phyloP scores from a whole-genome alignment of 2,329 filamentous ascomycete genomes.

The Fusarium papillatum region DNA sequence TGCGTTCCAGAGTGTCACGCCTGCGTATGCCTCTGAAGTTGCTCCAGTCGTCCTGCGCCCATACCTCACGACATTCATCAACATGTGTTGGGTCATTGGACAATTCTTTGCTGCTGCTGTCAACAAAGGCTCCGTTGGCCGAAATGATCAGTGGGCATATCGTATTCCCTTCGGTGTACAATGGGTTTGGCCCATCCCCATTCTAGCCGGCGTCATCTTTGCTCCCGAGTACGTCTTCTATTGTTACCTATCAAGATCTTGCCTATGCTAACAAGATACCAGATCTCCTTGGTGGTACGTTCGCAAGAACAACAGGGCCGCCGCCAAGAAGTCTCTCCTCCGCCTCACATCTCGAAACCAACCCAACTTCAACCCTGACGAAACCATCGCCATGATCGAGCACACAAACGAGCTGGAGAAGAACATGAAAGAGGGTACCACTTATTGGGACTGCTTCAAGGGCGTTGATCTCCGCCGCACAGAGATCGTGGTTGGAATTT shows the following conservation, averaged over 20 bases:
- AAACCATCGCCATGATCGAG: slow-evolving; percentile 66
- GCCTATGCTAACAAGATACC: slow-evolving; percentile 2
- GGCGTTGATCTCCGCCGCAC: slow-evolving; percentile 66
- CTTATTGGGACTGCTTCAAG: slow-evolving; percentile 66
- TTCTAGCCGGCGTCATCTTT: slow-evolving; percentile 59
- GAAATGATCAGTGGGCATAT: slow-evolving; percentile 61
- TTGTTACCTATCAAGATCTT: rapidly evolving
- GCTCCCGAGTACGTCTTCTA: slow-evolving; percentile 58
- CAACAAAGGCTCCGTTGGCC: slow-evolving; percentile 56
- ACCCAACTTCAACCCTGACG: slow-evolving; percentile 57
- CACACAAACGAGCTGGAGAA: slow-evolving; percentile 66
- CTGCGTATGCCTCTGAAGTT: slow-evolving; percentile 67
- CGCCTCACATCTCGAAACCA: slow-evolving; percentile 56
- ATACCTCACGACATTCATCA: slow-evolving; percentile 68
- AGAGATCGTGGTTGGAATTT: slow-evolving; percentile 64
- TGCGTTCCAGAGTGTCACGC: slow-evolving; percentile 64
- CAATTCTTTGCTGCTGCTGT: slow-evolving; percentile 65
- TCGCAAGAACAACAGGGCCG: slow-evolving; percentile 56
- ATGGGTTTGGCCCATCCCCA: slow-evolving; percentile 65
- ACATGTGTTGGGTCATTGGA: slow-evolving; percentile 70
- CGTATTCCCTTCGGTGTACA: slow-evolving; percentile 65
- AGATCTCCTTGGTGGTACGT: slow-evolving; percentile 66
- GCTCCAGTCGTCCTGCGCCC: slow-evolving; percentile 62
- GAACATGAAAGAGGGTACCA: slow-evolving; percentile 55
- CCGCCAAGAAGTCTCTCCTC: slow-evolving; percentile 56